A percentile compares a stretch with the other conserved stretches of the same genome.
These are phyloP conservation scores for Silene noctiflora DNA, from an alignment of 179 eudicot genomes.

Conservation along the genomic window DNA sequence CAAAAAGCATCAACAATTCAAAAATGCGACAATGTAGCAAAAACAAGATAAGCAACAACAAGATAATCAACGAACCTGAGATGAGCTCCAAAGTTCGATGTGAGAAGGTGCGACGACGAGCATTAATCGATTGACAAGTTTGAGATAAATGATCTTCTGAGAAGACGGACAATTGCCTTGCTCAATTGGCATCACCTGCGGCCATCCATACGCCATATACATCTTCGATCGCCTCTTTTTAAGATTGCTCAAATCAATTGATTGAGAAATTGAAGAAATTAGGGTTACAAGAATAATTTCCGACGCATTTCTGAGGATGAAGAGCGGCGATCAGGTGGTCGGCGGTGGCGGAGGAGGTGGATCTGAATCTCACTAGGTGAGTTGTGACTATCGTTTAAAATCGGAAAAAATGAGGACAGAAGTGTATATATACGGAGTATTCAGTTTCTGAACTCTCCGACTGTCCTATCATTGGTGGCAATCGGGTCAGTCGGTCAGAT, in stretches of 20 bases:
- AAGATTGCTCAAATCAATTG: background rate
- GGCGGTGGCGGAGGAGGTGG: conserved; percentile 23
- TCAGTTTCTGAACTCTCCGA: too few relatives aligned
- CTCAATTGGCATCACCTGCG: conserved; percentile 87
- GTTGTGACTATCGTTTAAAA: background rate
- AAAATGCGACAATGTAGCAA: background rate
- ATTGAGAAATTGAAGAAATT: conserved; percentile 4
- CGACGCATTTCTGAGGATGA: background rate
- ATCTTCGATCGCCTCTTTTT: conserved; percentile 40
- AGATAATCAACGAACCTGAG: conserved; percentile 43
- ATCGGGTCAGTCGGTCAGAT: too few relatives aligned
- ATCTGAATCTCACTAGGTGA: conserved; percentile 29
- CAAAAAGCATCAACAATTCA: background rate
- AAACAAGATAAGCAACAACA: background rate
- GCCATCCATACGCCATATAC: conserved; percentile 99
- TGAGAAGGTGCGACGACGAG: conserved; percentile 85
- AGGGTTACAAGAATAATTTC: conserved; percentile 17
- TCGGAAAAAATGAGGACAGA: background rate
- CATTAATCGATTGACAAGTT: conserved; percentile 55
- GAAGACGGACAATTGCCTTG: conserved; percentile 53
- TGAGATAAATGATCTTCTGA: conserved; percentile 60
- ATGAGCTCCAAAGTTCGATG: conserved; percentile 80
- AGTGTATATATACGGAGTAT: too few relatives aligned
- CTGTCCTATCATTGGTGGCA: too few relatives aligned
- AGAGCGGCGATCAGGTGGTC: background rate